Evolutionary conservation across 352 stramenopile genomes (phyloP), one percentile per base, ranked within the genome.

Genomic region (Peronospora farinosa): DNA sequence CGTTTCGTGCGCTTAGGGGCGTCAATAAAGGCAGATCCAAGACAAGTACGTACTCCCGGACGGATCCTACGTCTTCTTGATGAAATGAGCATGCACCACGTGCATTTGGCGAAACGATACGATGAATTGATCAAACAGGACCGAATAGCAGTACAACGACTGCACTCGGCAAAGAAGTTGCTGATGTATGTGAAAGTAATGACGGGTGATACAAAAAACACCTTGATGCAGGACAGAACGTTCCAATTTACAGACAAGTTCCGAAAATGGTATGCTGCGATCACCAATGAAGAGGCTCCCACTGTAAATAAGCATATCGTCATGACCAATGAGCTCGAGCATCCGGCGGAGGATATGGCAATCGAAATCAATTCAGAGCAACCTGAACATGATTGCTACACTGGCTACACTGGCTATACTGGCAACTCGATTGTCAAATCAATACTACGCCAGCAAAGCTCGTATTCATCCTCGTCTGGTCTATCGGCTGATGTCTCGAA

Each of bases 101-200:
- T 57, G 12, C 43, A 67, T 1, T 42, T 88, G 15, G 46, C 47
- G 7, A 57, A 53, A 7, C 54, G 52, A 7, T 87, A 87, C 37
- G 62, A 72, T 0, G 13, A 21, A n/a, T 40, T 91, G 3, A 61
- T 78, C 5, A 45, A 47, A 1, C 47, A 54, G 23, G 76, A 80
- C 38, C 49, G 57, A 46, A n/a, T 59, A 6, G 54, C 72, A 23
- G 75, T 67, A 7, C 50, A 84, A 17, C 65, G 72, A 7, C 60
- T 88, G 30, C 54, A 73, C 27, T 67, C 65, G 6, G 71, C 82
- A 23, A 84, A 85, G 47, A 87, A 84, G 37, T 37, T 92, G 49
- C 50, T 90, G 1, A 63, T 63, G 41, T 82, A 81, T 33, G 61
- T 85, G 30, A 73, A 67, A 17, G 75, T 81, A 50, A 67, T 75